phyloP scores from a whole-genome alignment of 495 filamentous ascomycete genomes.

The Clohesyomyces aquaticus region DNA sequence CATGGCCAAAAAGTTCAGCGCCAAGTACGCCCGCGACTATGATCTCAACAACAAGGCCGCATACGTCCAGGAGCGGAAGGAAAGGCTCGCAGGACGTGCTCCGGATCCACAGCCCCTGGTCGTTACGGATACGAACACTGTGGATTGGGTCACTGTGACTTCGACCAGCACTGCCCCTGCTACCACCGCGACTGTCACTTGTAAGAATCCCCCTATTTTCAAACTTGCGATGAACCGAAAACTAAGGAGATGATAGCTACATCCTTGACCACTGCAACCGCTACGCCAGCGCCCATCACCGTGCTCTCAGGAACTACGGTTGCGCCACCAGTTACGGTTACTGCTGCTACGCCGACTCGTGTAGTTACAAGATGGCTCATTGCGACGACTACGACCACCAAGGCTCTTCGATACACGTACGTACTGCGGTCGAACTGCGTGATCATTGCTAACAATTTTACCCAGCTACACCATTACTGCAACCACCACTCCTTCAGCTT shows the following conservation, averaged over 20 bases:
- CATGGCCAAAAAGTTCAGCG: slow-evolving; percentile 10
- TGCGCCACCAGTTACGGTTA: slow-evolving; percentile 35
- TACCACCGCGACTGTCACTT: slow-evolving; percentile 37
- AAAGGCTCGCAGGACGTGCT: slow-evolving; percentile 38
- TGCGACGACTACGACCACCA: slow-evolving; percentile 30
- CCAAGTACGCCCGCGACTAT: slow-evolving; percentile 31
- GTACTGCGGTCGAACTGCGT: too few relatives aligned
- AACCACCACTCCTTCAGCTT: slow-evolving; percentile 33
- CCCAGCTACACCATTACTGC: slow-evolving; percentile 33
- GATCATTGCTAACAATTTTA: not conserved
- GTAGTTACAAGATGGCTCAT: slow-evolving; percentile 33
- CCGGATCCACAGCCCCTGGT: slow-evolving; percentile 42
- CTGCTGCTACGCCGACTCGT: slow-evolving; percentile 40
- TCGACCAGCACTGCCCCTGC: slow-evolving; percentile 37
- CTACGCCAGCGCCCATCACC: slow-evolving; percentile 39
- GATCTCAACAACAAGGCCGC: slow-evolving; percentile 20
- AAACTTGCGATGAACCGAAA: not conserved
- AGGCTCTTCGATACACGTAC: slow-evolving; percentile 30
- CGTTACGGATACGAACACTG: slow-evolving; percentile 39
- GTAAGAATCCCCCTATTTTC: slow-evolving; percentile 1
- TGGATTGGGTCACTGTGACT: slow-evolving; percentile 27
- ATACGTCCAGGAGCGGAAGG: slow-evolving; percentile 24
- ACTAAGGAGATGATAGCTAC: slow-evolving; percentile 2
- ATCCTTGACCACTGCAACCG: slow-evolving; percentile 16
- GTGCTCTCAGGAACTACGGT: slow-evolving; percentile 29